A percentile compares a stretch with the other conserved stretches of the same genome.
These are phyloP conservation scores for Fraxinus excelsior DNA, from an alignment of 257 asterid genomes.

Conservation along the genomic window DNA sequence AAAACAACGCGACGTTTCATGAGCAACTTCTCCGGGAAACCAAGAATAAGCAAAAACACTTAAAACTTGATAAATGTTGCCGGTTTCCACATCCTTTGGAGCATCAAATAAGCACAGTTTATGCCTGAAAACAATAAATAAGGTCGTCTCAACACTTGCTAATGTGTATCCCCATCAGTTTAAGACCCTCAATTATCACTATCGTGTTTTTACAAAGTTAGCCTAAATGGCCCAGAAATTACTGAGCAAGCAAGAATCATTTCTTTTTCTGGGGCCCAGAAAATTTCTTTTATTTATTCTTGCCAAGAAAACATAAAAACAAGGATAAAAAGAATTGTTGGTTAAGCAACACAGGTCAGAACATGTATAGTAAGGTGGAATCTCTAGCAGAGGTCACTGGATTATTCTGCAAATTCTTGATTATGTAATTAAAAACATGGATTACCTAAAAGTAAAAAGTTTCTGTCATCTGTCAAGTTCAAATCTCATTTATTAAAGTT, in stretches of 20 bases:
- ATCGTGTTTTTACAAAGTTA: too few relatives aligned
- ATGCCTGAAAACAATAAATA: too few relatives aligned
- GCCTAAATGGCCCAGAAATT: not conserved
- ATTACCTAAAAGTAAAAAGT: not conserved
- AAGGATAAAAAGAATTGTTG: too few relatives aligned
- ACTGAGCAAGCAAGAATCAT: not conserved
- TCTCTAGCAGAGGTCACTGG: not conserved
- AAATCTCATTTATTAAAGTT: constrained; percentile 1
- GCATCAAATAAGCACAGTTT: too few relatives aligned
- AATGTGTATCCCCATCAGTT: too few relatives aligned
- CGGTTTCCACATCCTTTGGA: too few relatives aligned
- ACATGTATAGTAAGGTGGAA: not conserved
- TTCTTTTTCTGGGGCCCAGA: not conserved
- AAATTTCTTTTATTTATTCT: not conserved
- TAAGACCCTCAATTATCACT: too few relatives aligned
- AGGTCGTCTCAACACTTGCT: too few relatives aligned
- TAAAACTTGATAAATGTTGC: too few relatives aligned
- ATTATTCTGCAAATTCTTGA: not conserved
- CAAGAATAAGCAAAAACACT: too few relatives aligned
- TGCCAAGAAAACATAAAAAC: not conserved
- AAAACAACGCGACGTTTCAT: not conserved
- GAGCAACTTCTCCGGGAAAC: too few relatives aligned
- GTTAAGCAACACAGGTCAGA: not conserved
- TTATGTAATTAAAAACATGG: not conserved
- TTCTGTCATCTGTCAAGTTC: not conserved